These are phyloP conservation scores for Yamadazyma pseudoaaseri DNA, from an alignment of 1,139 yeast genomes.

Conservation along the genomic window DNA sequence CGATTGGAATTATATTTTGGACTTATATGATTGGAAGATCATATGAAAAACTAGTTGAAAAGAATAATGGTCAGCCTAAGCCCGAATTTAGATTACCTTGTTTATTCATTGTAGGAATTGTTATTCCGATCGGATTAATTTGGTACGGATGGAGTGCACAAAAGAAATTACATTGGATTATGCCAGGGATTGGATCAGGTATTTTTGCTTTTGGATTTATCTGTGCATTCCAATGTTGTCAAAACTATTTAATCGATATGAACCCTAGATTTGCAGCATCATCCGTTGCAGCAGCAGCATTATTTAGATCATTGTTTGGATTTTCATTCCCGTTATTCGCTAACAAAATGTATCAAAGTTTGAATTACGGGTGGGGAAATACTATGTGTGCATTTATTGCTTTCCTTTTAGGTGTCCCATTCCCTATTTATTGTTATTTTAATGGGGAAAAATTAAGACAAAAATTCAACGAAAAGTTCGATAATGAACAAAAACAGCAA, in stretches of 20 bases:
- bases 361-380: slow-evolving; percentile 49
- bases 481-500: slow-evolving; percentile 28
- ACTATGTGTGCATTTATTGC: slow-evolving; percentile 45
- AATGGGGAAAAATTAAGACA: slow-evolving; percentile 40
- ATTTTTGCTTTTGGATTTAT: slow-evolving; percentile 45
- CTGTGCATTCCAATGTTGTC: slow-evolving; percentile 45
- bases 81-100: slow-evolving; percentile 48
- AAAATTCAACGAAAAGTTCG: slow-evolving; percentile 37
- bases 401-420: slow-evolving; percentile 40
- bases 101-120: slow-evolving; percentile 32
- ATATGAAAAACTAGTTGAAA: slow-evolving; percentile 26
- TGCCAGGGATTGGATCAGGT: slow-evolving; percentile 46
- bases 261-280: slow-evolving; percentile 44
- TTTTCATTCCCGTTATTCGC: slow-evolving; percentile 46
- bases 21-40: slow-evolving; percentile 31
- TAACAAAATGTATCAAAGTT: slow-evolving; percentile 32
- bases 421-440: slow-evolving; percentile 41
- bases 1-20: slow-evolving; percentile 41
- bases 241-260: slow-evolving; percentile 46
- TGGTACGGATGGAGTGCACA: slow-evolving; percentile 51
- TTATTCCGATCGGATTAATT: slow-evolving; percentile 41
- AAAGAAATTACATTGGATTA: slow-evolving; percentile 42
- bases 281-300: slow-evolving; percentile 49
- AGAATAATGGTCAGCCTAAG: slow-evolving; percentile 36
- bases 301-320: slow-evolving; percentile 43